phyloP scores from a whole-genome alignment of 202 grass and related monocot genomes.

The Carex sylvatica region DNA sequence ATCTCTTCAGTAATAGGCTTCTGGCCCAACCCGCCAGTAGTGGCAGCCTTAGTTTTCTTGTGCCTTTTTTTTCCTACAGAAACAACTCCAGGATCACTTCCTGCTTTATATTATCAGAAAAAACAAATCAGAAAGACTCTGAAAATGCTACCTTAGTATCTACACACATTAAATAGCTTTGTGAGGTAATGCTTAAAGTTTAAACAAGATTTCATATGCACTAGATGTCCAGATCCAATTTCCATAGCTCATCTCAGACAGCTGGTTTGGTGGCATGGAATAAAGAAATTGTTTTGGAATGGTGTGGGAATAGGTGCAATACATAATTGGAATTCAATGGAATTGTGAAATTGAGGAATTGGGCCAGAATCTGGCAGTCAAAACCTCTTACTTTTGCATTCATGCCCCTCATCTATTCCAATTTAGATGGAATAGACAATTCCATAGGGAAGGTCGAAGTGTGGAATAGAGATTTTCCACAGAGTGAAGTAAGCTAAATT shows the following conservation, averaged over 20 bases:
- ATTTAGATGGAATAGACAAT: neutral
- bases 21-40: neutral
- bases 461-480: neutral
- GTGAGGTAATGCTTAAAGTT: neutral
- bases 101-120: neutral
- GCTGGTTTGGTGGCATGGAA: neutral
- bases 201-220: slow-evolving; percentile 5
- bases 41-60: neutral
- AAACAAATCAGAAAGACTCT: neutral
- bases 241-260: neutral
- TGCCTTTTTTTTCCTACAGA: slow-evolving; percentile 2
- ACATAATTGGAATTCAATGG: neutral
- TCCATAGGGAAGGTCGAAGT: neutral
- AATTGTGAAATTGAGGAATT: too few relatives aligned
- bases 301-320: neutral
- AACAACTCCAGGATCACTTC: neutral
- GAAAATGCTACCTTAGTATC: neutral
- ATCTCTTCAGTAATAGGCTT: neutral
- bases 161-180: neutral
- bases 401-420: neutral
- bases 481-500: neutral
- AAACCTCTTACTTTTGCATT: neutral
- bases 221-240: neutral
- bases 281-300: neutral
- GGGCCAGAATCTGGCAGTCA: neutral